Evolutionary conservation across 2,329 filamentous ascomycete genomes (phyloP).

Genomic region (Fusarium domesticum): DNA sequence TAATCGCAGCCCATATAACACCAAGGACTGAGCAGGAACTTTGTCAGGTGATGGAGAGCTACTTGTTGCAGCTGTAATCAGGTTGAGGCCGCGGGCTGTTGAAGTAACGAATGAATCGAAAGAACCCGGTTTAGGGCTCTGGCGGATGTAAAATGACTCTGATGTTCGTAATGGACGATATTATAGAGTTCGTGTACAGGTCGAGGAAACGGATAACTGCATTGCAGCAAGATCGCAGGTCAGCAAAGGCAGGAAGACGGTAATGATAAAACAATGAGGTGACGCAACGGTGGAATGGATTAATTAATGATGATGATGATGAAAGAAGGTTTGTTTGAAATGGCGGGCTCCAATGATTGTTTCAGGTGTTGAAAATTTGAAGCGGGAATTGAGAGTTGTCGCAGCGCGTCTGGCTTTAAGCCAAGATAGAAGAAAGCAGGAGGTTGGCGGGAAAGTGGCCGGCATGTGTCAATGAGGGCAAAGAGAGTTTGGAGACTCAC

Average conservation of each 20-base stretch:
- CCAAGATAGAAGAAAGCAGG: constrained; percentile 17
- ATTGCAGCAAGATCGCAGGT: constrained; percentile 24
- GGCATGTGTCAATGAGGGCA: constrained; percentile 30
- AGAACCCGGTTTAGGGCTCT: constrained; percentile 20
- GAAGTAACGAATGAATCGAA: constrained; percentile 12
- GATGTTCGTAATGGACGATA: constrained; percentile 23
- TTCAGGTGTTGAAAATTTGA: not conserved
- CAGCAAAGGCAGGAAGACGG: constrained; percentile 16
- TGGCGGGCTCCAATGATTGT: constrained; percentile 5
- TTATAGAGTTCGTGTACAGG: constrained; percentile 25
- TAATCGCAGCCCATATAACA: constrained; percentile 28
- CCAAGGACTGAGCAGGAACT: constrained; percentile 4
- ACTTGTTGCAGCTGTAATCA: constrained; percentile 19
- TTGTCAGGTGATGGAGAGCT: constrained; percentile 8
- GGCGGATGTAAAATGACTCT: constrained; percentile 17
- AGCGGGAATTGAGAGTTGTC: not conserved
- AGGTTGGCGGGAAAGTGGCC: constrained; percentile 31
- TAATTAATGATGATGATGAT: too few species aligned
- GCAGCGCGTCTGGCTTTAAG: not conserved
- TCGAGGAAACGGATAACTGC: constrained; percentile 28
- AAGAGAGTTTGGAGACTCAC: constrained; percentile 35
- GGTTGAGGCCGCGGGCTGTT: constrained; percentile 6
- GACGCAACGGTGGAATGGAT: not conserved
- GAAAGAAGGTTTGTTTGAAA: too few species aligned
- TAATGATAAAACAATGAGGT: not conserved